Base-by-base conservation (phyloP, 257 asterid genomes). In the Solanum clarkiae region DNA sequence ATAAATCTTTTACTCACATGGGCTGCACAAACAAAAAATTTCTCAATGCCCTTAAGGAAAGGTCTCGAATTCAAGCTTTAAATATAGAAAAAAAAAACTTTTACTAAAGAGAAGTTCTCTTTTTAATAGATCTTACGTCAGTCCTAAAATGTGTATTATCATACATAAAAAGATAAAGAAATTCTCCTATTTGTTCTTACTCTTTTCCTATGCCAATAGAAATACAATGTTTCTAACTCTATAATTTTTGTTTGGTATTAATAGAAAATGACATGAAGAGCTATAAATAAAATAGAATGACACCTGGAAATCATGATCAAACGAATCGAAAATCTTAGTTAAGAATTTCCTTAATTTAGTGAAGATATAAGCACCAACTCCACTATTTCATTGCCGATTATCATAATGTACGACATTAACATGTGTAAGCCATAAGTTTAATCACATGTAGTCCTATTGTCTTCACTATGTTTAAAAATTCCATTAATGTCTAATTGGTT, bases 341-440 rank as follows among this genome's bases (percentile, higher is more conserved):
- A 29, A 49, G 45, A 77, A 51, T 47, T 16, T 24, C 82, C 16
- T 51, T 59, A 13, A 82, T 36, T 40, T 82, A 24, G 57, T 29
- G 74, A 82, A 49, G 57, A 63, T 84, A 83, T 16, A 44, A 16
- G 16, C 82, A 86, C 86, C 89, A 63, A 86, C 89, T 84, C 89
- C 89, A 86, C 86, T 74, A 74, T 42, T 59, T 75, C 82, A 20
- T 71, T 40, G 24, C 62, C 57, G 9, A 82, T 62, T 82, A 82
- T 62, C 26, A 82, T 82, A 84, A 71, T 84, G 81, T 63, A 83
- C 54, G 12, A 68, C 16, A 49, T n/a, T 15, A 68, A 44, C 81
- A 83, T 53, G 60, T 65, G 36, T 68, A 51, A 22, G 45, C 47
- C 63, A 15, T 51, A 77, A 63, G 63, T 51, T 77, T 77, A 77